Evolutionary conservation across 2,329 filamentous ascomycete genomes (phyloP), one percentile per base, ranked within the genome.

Genomic region (Fusarium lyarnte): DNA sequence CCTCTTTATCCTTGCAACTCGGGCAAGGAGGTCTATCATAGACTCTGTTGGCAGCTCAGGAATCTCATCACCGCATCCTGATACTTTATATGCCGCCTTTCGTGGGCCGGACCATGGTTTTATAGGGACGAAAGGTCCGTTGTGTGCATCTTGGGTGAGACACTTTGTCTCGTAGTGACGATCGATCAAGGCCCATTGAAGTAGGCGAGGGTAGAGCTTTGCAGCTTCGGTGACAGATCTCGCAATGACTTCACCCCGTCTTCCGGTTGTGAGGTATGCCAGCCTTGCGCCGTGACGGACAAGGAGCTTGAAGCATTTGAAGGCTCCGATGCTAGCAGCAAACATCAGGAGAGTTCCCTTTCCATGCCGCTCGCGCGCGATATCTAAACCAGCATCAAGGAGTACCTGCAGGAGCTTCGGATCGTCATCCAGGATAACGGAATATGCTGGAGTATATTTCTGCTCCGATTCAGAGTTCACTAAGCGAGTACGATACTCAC

Each of bases 311-410:
- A 77, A 76, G 12, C 61, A 63, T 4, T 49, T 31, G 2, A 64
- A 42, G 2, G 64, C 63, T 1, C 73, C 76, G 5, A 76, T 60
- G 7, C 39, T 43, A 23, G 63, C 66, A 17, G 76, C 76, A 49
- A 65, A 72, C 74, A 77, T 76, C 54, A 77, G 54, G 1, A 68
- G 63, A 9, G 76, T 74, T 5, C 75, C 75, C 3, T 57, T 58
- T 6, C 46, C 41, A 17, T 61, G 70, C 39, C 66, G 65, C 19
- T 73, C 71, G 3, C 35, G 49, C n/a, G 74, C 69, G 16, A 63
- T 35, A 8, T 76, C 63, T 23, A 77, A 67, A 3, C 75, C 76
- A 35, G 55, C 63, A 4, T 68, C 60, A 6, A 77, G 36, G 5
- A 76, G 42, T 0, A 63, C 17, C n/a, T 73, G 25, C n/a, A 77